Evolutionary conservation across 257 asterid species (phyloP).

Genomic region (Solanum piurae): DNA sequence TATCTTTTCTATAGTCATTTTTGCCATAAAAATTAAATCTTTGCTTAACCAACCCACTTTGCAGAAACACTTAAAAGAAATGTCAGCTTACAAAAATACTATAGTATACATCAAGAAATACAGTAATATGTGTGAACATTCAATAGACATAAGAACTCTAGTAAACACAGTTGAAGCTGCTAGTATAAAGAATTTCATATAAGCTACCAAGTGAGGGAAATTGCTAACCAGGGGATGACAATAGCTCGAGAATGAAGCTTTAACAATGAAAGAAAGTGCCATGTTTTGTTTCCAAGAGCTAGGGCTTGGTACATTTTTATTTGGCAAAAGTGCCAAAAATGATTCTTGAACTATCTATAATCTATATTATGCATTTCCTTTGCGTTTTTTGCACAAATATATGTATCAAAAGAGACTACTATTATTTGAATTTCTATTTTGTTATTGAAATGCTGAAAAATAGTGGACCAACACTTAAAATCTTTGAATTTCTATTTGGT

Average conservation of each 20-base stretch:
- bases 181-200: neutral
- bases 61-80: neutral
- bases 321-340: neutral
- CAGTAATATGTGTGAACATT: neutral
- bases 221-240: conserved; percentile 42
- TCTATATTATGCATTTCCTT: neutral
- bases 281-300: conserved; percentile 3
- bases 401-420: neutral
- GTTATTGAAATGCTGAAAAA: no score
- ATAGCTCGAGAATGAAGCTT: conserved; percentile 25
- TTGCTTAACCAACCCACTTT: neutral
- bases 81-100: neutral
- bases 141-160: neutral
- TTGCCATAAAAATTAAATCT: neutral
- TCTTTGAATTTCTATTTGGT: no score
- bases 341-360: neutral
- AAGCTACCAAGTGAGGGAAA: neutral
- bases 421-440: no score
- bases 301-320: neutral
- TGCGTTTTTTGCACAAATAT: neutral
- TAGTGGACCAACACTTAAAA: no score
- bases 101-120: neutral
- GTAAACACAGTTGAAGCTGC: neutral
- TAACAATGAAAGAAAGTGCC: conserved; percentile 27
- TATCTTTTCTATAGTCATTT: neutral